Percentiles rank a stretch among this genome's conserved stretches.
phyloP scores from a whole-genome alignment of 352 stramenopile genomes.

The Thalassiosira mediterranea region DNA sequence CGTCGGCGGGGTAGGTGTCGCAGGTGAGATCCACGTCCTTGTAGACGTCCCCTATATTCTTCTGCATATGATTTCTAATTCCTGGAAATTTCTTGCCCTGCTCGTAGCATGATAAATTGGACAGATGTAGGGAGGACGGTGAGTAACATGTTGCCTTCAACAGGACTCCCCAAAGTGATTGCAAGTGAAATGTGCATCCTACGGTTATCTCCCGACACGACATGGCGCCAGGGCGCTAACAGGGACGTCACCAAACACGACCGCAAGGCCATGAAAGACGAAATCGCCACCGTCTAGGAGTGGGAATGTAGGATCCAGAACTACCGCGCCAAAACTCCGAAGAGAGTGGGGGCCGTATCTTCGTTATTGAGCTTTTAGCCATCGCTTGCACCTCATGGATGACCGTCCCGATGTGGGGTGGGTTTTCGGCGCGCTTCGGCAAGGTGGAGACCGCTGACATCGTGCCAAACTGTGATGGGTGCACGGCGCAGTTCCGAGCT shows the following conservation, averaged over 20 bases:
- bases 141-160: conserved; percentile 1
- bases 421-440: conserved; percentile 19
- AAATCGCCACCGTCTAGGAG: conserved; percentile 40
- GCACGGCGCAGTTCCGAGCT: conserved; percentile 6
- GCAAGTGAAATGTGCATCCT: conserved; percentile 49
- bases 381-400: conserved; percentile 29
- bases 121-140: too few species aligned
- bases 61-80: conserved; percentile 89
- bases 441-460: conserved; percentile 19
- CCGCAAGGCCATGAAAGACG: too few species aligned
- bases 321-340: conserved; percentile 22
- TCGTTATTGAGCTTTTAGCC: conserved; percentile 33
- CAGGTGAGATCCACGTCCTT: conserved; percentile 85
- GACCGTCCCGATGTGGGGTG: neutral
- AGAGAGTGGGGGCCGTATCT: conserved; percentile 6
- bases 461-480: conserved; percentile 5
- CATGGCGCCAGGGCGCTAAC: conserved; percentile 47
- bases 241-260: conserved; percentile 3
- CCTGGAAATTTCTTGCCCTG: conserved; percentile 89
- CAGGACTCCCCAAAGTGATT: neutral
- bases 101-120: neutral
- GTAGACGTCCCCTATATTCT: conserved; percentile 86
- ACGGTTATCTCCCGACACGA: conserved; percentile 59
- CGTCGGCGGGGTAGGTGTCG: conserved; percentile 87
- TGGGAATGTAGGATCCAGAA: conserved; percentile 57